These are phyloP conservation scores for Byssothecium circinans DNA, from an alignment of 2,329 filamentous ascomycete species.

Conservation along the genomic window DNA sequence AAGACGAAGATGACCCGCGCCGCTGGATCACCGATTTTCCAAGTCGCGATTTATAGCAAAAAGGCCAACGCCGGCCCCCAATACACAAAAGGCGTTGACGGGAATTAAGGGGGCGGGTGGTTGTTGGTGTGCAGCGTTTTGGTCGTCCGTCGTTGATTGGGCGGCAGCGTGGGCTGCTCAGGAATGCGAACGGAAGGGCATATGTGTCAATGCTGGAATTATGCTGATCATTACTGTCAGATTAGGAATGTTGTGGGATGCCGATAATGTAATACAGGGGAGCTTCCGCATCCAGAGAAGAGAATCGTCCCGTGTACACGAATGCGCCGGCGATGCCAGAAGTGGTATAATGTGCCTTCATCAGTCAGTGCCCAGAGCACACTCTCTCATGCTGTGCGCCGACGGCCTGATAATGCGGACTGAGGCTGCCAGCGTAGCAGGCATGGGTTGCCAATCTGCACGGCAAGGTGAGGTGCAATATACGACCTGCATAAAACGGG, in stretches of 20 bases:
- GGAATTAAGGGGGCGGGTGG: not conserved
- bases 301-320: too few species aligned
- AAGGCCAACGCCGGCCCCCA: not conserved
- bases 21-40: not conserved
- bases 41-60: not conserved
- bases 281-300: too few species aligned
- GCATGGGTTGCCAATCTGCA: constrained; percentile 21
- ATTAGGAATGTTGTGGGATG: too few species aligned
- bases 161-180: not conserved
- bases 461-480: constrained; percentile 22
- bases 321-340: too few species aligned
- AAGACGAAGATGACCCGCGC: not conserved
- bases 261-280: too few species aligned
- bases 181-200: not conserved
- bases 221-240: not conserved
- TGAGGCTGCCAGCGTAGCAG: constrained; percentile 8
- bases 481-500: constrained; percentile 14
- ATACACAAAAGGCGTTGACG: not conserved
- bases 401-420: not conserved
- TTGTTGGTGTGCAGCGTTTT: not conserved
- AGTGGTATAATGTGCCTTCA: too few species aligned
- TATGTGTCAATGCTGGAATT: not conserved
- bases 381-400: constrained; percentile 8
- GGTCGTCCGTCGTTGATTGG: not conserved
- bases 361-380: not conserved